Conservation (phyloP, 169 alveolate species). For the Eimeria zaria region DNA sequence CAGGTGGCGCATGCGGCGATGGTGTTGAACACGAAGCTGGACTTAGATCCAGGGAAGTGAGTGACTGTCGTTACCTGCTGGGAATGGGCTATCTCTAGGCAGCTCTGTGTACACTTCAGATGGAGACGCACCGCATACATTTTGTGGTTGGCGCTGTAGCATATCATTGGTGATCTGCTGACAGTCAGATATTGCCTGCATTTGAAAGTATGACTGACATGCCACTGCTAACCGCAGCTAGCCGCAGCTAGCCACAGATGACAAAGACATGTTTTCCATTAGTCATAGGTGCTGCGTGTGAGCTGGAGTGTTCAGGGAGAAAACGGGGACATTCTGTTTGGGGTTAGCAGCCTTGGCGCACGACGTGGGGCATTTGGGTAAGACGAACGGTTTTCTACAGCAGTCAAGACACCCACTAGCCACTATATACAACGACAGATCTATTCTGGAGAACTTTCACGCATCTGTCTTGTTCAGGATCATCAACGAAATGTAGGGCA, state of each 20-base stretch:
- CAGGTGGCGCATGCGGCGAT: conserved; percentile 88
- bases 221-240: too few relatives aligned
- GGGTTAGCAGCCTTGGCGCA: conserved; percentile 95
- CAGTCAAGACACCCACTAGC: conserved; percentile 93
- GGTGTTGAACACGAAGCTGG: conserved; percentile 82
- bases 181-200: too few relatives aligned
- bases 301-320: conserved; percentile 29
- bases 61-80: not conserved
- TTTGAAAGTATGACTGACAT: too few relatives aligned
- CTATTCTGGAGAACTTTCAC: conserved; percentile 97
- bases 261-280: too few relatives aligned
- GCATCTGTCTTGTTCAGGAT: conserved; percentile 93
- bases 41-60: not conserved
- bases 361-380: conserved; percentile 97
- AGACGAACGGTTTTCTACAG: conserved; percentile 92
- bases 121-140: not conserved
- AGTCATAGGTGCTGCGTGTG: not conserved
- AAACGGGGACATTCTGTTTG: conserved; percentile 83
- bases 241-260: too few relatives aligned
- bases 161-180: too few relatives aligned
- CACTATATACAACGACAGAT: conserved; percentile 95
- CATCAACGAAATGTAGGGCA: conserved; percentile 69
- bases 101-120: not conserved
- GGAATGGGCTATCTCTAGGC: too few relatives aligned
- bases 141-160: too few relatives aligned